These are phyloP conservation scores for Saccharomycopsis babjevae DNA, from an alignment of 805 yeast species.

Conservation along the genomic window DNA sequence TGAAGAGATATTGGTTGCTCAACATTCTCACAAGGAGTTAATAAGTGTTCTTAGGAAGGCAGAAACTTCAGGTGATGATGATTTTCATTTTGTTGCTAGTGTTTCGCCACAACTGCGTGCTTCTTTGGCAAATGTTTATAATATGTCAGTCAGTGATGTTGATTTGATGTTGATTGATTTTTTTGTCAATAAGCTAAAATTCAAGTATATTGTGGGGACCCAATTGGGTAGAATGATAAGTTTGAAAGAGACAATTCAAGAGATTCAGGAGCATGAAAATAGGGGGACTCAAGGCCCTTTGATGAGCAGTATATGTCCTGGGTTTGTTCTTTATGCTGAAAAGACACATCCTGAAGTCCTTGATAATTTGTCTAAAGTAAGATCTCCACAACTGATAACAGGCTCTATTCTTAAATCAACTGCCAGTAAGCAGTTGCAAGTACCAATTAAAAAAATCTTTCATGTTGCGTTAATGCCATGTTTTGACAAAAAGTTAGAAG, in stretches of 20 bases:
- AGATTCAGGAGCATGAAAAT: conserved; percentile 21
- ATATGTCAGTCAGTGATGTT: conserved; percentile 38
- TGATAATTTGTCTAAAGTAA: conserved; percentile 59
- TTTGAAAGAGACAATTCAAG: conserved; percentile 39
- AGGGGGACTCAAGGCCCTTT: conserved; percentile 33
- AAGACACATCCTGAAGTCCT: conserved; percentile 86
- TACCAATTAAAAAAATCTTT: conserved; percentile 37
- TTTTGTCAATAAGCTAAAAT: conserved; percentile 52
- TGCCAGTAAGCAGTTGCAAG: conserved; percentile 27
- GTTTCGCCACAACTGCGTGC: conserved; percentile 81
- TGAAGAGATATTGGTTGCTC: conserved; percentile 86
- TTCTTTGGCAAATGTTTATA: conserved; percentile 63
- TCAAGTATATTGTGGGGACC: conserved; percentile 69
- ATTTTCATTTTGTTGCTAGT: conserved; percentile 51
- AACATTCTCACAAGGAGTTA: conserved; percentile 80
- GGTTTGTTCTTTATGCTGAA: conserved; percentile 92
- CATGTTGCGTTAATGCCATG: conserved; percentile 94
- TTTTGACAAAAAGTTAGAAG: conserved; percentile 91
- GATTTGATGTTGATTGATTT: conserved; percentile 55
- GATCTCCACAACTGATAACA: conserved; percentile 90
- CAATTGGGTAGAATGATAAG: conserved; percentile 71
- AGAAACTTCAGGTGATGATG: conserved; percentile 16
- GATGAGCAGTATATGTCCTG: conserved; percentile 79
- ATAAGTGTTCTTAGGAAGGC: conserved; percentile 40
- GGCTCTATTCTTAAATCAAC: conserved; percentile 63